phyloP scores from a whole-genome alignment of 2,329 filamentous ascomycete genomes.

The Aureobasidium sp. region DNA sequence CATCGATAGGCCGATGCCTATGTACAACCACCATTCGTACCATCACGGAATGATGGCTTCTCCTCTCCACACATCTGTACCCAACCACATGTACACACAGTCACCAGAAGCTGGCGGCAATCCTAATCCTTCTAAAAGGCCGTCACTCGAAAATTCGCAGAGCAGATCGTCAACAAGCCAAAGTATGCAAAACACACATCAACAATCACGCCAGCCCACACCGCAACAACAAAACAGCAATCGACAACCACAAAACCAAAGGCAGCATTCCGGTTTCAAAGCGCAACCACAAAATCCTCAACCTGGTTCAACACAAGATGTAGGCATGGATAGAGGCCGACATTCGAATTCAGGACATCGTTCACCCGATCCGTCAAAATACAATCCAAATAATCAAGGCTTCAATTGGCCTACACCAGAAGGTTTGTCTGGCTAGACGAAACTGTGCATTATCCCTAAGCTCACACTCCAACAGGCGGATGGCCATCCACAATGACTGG shows the following conservation, averaged over 20 bases:
- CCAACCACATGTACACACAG: constrained; percentile 17
- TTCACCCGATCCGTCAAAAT: constrained; percentile 16
- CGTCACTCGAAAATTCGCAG: constrained; percentile 7
- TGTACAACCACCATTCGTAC: constrained; percentile 33
- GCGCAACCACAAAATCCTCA: constrained; percentile 24
- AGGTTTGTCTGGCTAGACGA: not conserved
- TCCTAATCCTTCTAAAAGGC: constrained; percentile 15
- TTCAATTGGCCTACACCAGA: constrained; percentile 27
- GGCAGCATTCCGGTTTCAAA: constrained; percentile 17
- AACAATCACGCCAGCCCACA: constrained; percentile 17
- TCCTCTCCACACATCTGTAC: constrained; percentile 28
- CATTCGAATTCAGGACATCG: not conserved
- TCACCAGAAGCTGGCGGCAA: constrained; percentile 23
- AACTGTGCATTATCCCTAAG: not conserved
- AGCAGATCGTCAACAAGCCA: constrained; percentile 7
- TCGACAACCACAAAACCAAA: not conserved
- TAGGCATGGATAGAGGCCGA: constrained; percentile 17
- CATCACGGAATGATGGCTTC: constrained; percentile 31
- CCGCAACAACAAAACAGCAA: constrained; percentile 13
- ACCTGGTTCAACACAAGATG: constrained; percentile 23
- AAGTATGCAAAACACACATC: constrained; percentile 14
- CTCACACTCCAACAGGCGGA: constrained; percentile 22
- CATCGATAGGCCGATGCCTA: constrained; percentile 25
- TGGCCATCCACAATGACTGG: constrained; percentile 37
- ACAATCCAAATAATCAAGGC: constrained; percentile 29